phyloP scores from a whole-genome alignment of 306 rosid species.

The Trichosanthes cucumerina region DNA sequence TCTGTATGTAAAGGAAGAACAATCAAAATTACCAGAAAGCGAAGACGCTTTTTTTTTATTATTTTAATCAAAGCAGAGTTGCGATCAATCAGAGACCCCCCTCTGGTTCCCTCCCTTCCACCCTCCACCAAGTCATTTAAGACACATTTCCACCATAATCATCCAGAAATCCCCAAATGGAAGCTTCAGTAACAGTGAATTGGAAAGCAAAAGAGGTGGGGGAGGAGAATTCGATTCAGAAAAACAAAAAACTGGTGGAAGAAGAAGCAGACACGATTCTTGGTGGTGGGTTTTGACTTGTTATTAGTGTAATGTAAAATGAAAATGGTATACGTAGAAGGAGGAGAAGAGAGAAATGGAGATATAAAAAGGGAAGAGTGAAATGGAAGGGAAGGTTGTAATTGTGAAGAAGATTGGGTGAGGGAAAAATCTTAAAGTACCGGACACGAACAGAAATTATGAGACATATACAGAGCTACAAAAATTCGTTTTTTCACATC shows the following conservation, averaged over 20 bases:
- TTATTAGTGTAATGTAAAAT: neutral
- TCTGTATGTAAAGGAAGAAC: neutral
- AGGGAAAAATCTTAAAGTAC: neutral
- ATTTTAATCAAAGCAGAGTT: neutral
- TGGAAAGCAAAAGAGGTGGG: neutral
- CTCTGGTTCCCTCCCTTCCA: neutral
- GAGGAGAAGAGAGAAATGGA: neutral
- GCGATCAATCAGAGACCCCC: neutral
- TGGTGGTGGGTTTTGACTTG: neutral
- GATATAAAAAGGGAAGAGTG: neutral
- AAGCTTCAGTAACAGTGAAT: neutral
- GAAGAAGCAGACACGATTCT: neutral
- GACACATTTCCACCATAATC: neutral
- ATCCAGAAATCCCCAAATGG: neutral
- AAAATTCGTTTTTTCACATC: conserved; percentile 40
- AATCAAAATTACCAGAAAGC: neutral
- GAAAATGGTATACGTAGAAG: neutral
- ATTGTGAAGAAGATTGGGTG: neutral
- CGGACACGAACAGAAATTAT: conserved; percentile 33
- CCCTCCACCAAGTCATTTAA: neutral
- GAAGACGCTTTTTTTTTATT: neutral
- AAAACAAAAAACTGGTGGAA: neutral
- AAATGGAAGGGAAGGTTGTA: neutral
- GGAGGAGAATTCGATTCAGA: neutral
- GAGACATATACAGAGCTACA: conserved; percentile 12